Base-by-base conservation (phyloP, 148 eudicot genomes). In the Rhododendron ferrugineum region DNA sequence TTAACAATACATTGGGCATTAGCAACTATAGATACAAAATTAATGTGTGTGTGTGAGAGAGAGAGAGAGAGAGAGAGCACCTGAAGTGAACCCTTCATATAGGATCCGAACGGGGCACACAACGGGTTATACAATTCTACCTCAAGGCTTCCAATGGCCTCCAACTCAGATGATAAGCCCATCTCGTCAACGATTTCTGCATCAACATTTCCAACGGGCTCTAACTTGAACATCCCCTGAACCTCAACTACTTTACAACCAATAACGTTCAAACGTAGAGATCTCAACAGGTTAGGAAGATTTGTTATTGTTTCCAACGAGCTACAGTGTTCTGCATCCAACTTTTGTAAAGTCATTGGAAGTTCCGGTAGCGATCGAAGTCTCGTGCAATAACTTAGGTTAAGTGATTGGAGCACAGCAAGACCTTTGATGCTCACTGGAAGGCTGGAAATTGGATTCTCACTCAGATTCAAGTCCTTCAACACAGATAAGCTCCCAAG, bases 181-280 rank as follows among this genome's bases (percentile, higher is more conserved):
- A 58, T 1, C 66, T 58, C 26, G 9, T 37, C 22, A 58, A 58
- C 22, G 66, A 58, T 58, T 58, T 58, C 66, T 22, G 8, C 2
- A 6, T 20, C 66, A 58, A 9, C n/a, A 58, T 58, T 58, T 22
- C 2, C 10, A 58, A 58, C 6, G 10, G 26, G 26, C 66, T 58
- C n/a, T 58, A 58, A 20, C 66, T 58, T 58, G 66, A 58, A 20
- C 66, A 20, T 20, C 37, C 58, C 62, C 4, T 30, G 62, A 80
- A 80, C 64, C 82, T 52, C 64, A 52, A 80, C 60, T 16, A 47
- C 18, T 2, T 50, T 3, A 9, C 11, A 26, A 14, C 52, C 11
- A 0, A 0, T 0, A 2, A 28, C 1, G 23, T 11, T 0, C 40
- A 26, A 49, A 47, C 1, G 0, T 10, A 78, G 7, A 26, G n/a